Evolutionary conservation across 2,329 filamentous ascomycete genomes (phyloP), one percentile per base, ranked within the genome.

Genomic region (Polychaeton citri): DNA sequence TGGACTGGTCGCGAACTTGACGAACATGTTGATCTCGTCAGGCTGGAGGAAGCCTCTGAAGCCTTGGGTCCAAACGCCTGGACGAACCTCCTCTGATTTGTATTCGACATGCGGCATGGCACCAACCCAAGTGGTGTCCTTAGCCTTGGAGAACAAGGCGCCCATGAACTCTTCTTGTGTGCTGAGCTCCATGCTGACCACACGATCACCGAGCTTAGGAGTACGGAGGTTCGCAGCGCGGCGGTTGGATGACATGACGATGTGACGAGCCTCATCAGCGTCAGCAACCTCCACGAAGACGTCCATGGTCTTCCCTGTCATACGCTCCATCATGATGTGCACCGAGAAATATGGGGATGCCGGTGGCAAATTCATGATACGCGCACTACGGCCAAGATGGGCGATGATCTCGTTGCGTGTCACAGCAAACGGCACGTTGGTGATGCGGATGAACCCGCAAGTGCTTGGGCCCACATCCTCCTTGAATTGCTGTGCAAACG

Each of bases 261-360:
- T 49, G 9, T 51, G 49, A 12, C 52, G 36, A 1, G 68, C 69
- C 43, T 65, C 62, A 7, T 40, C 38, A 1, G 38, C 33, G 13
- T 42, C 50, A n/a, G 47, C 41, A 21, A 71, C 59, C 37, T 73
- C 69, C 26, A 69, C 58, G 43, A 60, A 73, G 40, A 60, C 66
- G 35, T 71, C 67, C 60, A 68, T 68, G 1, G 69, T 72, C 55
- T 72, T 72, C 13, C 65, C 67, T n/a, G 67, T 70, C 16, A 64
- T 61, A 16, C 68, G 65, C 42, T 73, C 69, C 68, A 72, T 72
- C 38, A 72, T 66, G 42, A 73, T 69, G 43, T 72, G 69, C n/a
- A 71, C 57, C 1, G 66, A 57, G 30, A 56, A 63, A 19, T 64
- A 68, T 4, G 54, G 43, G 5, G 50, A 44, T 19, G 50, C 49